Evolutionary conservation across 2,329 filamentous ascomycete genomes (phyloP).

Genomic region (Fusarium verticillioides): DNA sequence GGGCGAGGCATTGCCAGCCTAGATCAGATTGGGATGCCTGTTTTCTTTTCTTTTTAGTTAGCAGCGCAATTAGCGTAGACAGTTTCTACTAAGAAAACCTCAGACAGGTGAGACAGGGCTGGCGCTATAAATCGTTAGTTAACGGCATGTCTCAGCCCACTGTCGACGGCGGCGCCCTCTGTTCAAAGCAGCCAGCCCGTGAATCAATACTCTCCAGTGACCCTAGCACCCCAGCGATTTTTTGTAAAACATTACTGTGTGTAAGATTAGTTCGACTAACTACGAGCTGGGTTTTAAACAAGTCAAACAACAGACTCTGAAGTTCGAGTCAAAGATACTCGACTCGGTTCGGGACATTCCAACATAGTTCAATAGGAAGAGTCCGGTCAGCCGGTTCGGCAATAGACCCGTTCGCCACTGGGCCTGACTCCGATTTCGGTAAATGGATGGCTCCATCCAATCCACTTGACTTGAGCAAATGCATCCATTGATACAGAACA

Average conservation of each 20-base stretch:
- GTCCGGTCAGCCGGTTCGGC: slow-evolving; percentile 13
- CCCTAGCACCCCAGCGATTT: background rate
- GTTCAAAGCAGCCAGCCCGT: background rate
- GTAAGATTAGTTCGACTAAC: background rate
- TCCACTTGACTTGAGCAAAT: background rate
- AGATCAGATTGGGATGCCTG: slow-evolving; percentile 1
- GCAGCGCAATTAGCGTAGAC: background rate
- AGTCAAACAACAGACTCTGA: background rate
- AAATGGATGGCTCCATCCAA: background rate
- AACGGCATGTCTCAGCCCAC: background rate
- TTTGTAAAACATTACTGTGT: background rate
- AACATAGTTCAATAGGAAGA: background rate
- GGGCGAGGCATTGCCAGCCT: slow-evolving; percentile 13
- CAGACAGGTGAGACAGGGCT: slow-evolving; percentile 13
- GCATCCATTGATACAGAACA: background rate
- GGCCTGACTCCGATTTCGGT: slow-evolving; percentile 11
- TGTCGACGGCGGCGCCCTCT: background rate
- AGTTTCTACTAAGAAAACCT: background rate
- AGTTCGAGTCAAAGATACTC: background rate
- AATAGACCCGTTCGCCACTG: slow-evolving; percentile 2
- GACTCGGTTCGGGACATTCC: slow-evolving; percentile 1
- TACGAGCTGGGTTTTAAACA: background rate
- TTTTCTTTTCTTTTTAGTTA: slow-evolving; percentile 1
- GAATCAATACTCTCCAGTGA: background rate
- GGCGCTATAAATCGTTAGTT: slow-evolving; percentile 4